A percentile compares a stretch with the other conserved stretches of the same genome.
phyloP scores from a whole-genome alignment of 169 alveolate genomes.

The Eimeria brunetti region DNA sequence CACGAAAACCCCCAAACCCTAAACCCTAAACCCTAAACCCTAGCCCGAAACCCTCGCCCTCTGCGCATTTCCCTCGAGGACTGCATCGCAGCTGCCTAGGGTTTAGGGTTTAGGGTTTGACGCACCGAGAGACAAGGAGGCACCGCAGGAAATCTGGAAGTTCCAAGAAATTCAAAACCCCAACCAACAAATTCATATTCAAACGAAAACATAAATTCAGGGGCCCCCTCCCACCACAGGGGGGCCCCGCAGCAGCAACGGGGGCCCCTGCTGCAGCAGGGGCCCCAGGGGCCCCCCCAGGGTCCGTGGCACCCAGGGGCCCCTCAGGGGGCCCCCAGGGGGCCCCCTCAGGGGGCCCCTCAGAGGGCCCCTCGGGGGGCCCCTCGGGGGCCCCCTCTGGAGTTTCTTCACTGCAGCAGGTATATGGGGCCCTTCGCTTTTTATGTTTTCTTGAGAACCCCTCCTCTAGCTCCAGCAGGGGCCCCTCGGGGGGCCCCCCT shows the following conservation, averaged over 20 bases:
- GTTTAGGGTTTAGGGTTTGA: not conserved
- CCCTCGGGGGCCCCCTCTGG: not conserved
- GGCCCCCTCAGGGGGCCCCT: slow-evolving; percentile 20
- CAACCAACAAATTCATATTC: not conserved
- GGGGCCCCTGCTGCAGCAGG: slow-evolving; percentile 17
- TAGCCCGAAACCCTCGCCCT: not conserved
- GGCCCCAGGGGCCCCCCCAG: not conserved
- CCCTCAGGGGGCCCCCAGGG: slow-evolving; percentile 25
- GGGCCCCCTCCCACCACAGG: slow-evolving; percentile 1
- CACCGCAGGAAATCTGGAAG: slow-evolving; percentile 5
- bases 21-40: not conserved
- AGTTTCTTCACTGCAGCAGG: too few relatives aligned
- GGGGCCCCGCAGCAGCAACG: slow-evolving; percentile 37
- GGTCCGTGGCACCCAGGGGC: not conserved
- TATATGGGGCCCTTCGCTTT: too few relatives aligned
- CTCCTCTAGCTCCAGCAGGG: too few relatives aligned
- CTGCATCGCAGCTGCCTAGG: not conserved
- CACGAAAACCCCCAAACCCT: not conserved
- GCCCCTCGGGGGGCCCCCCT: too few relatives aligned
- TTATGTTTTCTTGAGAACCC: too few relatives aligned
- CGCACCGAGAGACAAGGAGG: slow-evolving; percentile 26
- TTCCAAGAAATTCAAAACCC: not conserved
- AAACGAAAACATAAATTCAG: not conserved
- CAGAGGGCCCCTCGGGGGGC: slow-evolving; percentile 8
- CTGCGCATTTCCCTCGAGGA: not conserved